A percentile compares a stretch with the other conserved stretches of the same genome.
Evolutionary conservation across 495 filamentous ascomycete genomes (phyloP).

Genomic region (Emericellopsis terricola): DNA sequence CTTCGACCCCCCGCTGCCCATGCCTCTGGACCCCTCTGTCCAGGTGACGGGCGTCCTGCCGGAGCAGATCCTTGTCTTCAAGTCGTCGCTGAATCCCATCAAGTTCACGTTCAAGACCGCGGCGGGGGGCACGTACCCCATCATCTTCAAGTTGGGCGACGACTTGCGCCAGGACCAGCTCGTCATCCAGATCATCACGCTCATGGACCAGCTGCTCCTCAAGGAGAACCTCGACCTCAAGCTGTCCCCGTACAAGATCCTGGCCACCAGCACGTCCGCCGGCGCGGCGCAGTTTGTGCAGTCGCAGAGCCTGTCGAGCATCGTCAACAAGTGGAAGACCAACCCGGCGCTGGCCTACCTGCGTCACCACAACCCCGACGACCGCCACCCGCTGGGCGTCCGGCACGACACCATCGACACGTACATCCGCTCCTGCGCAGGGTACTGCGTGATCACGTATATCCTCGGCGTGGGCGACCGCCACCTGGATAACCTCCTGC

Average conservation of each 20-base stretch:
- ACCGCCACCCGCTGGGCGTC: conserved; percentile 63
- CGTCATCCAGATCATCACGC: conserved; percentile 91
- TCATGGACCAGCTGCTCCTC: conserved; percentile 91
- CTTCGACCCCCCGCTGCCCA: conserved; percentile 73
- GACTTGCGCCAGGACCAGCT: conserved; percentile 95
- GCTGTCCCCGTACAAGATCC: conserved; percentile 85
- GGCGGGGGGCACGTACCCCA: conserved; percentile 59
- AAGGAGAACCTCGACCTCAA: conserved; percentile 97
- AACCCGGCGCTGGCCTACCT: conserved; percentile 66
- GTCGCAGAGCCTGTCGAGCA: conserved; percentile 63
- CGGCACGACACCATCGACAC: conserved; percentile 88
- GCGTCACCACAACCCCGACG: conserved; percentile 77
- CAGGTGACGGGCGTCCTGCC: conserved; percentile 61
- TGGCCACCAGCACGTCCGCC: conserved; percentile 77
- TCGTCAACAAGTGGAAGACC: conserved; percentile 61
- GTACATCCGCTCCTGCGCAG: conserved; percentile 88
- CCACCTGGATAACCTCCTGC: conserved; percentile 87
- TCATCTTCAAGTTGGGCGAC: conserved; percentile 95
- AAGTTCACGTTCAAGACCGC: conserved; percentile 79
- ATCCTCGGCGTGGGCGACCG: conserved; percentile 95
- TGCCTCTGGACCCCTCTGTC: conserved; percentile 77
- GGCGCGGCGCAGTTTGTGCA: conserved; percentile 87
- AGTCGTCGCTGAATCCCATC: conserved; percentile 79
- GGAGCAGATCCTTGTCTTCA: conserved; percentile 83
- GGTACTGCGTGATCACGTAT: conserved; percentile 98